A percentile compares a stretch with the other conserved stretches of the same genome.
These are phyloP conservation scores for Streptanthus diversifolius DNA, from an alignment of 345 rosid genomes.

Conservation along the genomic window DNA sequence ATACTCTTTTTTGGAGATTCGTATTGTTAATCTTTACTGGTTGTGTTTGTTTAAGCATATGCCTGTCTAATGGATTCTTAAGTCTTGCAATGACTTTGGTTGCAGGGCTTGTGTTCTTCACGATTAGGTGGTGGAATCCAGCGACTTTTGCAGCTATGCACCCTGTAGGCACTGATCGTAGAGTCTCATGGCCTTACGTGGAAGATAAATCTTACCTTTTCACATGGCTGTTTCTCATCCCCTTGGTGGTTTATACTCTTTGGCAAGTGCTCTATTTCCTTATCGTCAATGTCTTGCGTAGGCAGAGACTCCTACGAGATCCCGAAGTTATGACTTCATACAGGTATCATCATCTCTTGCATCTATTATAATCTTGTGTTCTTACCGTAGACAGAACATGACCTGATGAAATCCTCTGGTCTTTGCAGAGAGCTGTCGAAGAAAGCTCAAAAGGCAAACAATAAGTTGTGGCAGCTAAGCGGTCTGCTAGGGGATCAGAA, in stretches of 20 bases:
- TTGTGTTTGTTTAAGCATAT: neutral
- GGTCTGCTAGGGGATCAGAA: slow-evolving; percentile 88
- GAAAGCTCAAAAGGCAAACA: slow-evolving; percentile 86
- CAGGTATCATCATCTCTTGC: slow-evolving; percentile 44
- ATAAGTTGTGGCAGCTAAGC: slow-evolving; percentile 75
- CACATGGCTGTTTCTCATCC: slow-evolving; percentile 86
- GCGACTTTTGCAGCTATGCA: slow-evolving; percentile 86
- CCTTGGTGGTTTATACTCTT: slow-evolving; percentile 74
- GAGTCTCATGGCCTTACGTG: slow-evolving; percentile 84
- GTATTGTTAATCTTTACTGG: neutral
- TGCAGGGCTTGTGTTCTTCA: slow-evolving; percentile 87
- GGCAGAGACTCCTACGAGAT: slow-evolving; percentile 86
- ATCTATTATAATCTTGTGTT: neutral
- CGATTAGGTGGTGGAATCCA: slow-evolving; percentile 98
- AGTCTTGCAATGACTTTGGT: slow-evolving; percentile 11
- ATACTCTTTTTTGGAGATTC: neutral
- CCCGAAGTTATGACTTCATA: slow-evolving; percentile 99
- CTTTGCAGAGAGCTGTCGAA: slow-evolving; percentile 70
- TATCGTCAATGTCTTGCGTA: slow-evolving; percentile 83
- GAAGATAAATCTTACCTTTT: slow-evolving; percentile 72
- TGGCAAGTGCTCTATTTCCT: slow-evolving; percentile 93
- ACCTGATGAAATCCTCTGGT: neutral
- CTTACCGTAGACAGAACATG: neutral
- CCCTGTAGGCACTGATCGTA: slow-evolving; percentile 62
- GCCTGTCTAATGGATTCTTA: neutral